Percentiles rank a stretch among this genome's conserved stretches.
Conservation (phyloP, 2,329 filamentous ascomycete species). For the Cordyceps javanica region DNA sequence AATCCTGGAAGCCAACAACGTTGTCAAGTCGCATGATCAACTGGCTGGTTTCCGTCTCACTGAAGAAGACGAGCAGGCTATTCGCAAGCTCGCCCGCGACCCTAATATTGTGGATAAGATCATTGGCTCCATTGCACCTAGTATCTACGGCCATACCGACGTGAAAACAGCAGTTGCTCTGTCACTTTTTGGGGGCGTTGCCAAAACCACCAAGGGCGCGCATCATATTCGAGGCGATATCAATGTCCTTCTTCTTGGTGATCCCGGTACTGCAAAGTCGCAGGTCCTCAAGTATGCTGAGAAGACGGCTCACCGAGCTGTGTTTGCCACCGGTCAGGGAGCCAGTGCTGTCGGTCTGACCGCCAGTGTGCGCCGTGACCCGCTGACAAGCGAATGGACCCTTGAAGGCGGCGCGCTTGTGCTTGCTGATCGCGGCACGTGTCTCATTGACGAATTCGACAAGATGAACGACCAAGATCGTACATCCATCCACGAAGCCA, state of each 20-base stretch:
- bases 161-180: conserved; percentile 96
- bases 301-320: conserved; percentile 92
- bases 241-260: conserved; percentile 92
- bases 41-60: conserved; percentile 93
- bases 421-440: conserved; percentile 88
- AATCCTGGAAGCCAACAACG: conserved; percentile 93
- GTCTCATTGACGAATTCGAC: conserved; percentile 97
- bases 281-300: conserved; percentile 97
- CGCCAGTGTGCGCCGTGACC: conserved; percentile 90
- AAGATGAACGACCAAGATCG: conserved; percentile 99
- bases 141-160: conserved; percentile 93
- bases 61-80: conserved; percentile 88
- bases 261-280: conserved; percentile 96
- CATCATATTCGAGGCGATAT: conserved; percentile 95
- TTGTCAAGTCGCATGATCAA: conserved; percentile 95
- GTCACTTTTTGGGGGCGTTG: conserved; percentile 90
- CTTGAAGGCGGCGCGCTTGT: conserved; percentile 93
- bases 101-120: conserved; percentile 91
- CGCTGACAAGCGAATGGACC: conserved; percentile 94
- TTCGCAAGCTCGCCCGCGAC: conserved; percentile 80
- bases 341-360: conserved; percentile 96
- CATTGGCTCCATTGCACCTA: conserved; percentile 87
- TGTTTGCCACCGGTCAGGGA: conserved; percentile 96
- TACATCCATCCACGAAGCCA: conserved; percentile 97
- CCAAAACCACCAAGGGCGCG: conserved; percentile 81